phyloP scores from a whole-genome alignment of 192 early-diverging fungal species.

The Chytriomyces sp. region DNA sequence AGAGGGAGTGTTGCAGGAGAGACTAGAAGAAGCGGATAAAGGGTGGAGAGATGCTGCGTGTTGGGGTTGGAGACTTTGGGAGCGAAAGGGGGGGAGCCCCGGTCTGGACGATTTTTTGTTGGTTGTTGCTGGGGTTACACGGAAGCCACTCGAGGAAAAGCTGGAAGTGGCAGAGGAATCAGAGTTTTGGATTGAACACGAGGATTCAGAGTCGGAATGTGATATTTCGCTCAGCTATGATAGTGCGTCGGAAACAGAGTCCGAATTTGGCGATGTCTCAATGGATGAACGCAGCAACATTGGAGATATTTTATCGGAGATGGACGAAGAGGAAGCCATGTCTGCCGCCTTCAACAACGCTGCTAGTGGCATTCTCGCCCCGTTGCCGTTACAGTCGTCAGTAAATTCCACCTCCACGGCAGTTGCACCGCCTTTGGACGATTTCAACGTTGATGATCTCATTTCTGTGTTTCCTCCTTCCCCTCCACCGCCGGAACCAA shows the following conservation, averaged over 20 bases:
- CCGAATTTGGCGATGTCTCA: constrained; percentile 3
- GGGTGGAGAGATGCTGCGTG: not conserved
- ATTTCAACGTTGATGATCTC: not conserved
- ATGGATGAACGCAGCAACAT: not conserved
- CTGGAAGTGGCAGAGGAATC: not conserved
- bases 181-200: not conserved
- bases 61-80: not conserved
- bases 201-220: constrained; percentile 26
- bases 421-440: not conserved
- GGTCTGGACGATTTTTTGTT: not conserved
- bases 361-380: not conserved
- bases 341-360: not conserved
- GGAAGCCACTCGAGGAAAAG: not conserved
- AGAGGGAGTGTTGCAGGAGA: not conserved
- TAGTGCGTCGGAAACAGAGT: constrained; percentile 19
- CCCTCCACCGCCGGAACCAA: not conserved
- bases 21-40: not conserved
- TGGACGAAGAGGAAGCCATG: not conserved
- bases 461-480: not conserved
- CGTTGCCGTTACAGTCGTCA: not conserved
- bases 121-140: not conserved
- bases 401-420: not conserved
- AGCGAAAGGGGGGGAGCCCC: not conserved
- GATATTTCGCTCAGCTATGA: constrained; percentile 26
- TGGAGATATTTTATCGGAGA: constrained; percentile 3